Evolutionary conservation across 371 early-diverging fungal species (phyloP).

Genomic region (Apophysomyces ossiformis): DNA sequence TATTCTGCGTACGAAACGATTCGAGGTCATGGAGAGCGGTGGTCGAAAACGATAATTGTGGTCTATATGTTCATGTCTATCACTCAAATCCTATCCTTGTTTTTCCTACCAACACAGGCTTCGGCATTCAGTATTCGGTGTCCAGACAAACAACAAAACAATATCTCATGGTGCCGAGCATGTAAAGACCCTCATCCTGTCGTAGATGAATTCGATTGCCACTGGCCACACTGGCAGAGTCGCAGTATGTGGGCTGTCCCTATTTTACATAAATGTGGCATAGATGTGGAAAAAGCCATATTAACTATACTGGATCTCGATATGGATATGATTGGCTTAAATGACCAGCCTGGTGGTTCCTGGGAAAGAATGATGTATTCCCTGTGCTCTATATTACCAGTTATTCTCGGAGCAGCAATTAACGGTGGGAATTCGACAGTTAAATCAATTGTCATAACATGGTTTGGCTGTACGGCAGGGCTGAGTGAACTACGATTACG

Average conservation of each 20-base stretch:
- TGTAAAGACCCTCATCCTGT: not conserved
- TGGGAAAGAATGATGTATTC: constrained; percentile 3
- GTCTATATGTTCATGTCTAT: constrained; percentile 1
- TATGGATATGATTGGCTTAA: not conserved
- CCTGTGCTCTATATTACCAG: not conserved
- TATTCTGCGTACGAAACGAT: constrained; percentile 1
- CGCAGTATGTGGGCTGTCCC: not conserved
- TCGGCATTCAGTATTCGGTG: not conserved
- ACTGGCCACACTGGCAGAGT: not conserved
- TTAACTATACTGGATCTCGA: not conserved
- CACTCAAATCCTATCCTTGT: not conserved
- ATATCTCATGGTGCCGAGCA: not conserved
- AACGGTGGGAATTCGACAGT: not conserved
- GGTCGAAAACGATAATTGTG: not conserved
- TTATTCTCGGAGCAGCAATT: not conserved
- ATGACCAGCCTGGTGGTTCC: not conserved
- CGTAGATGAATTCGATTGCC: not conserved
- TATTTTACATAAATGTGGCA: not conserved
- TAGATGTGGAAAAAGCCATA: not conserved
- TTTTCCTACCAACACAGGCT: constrained; percentile 5
- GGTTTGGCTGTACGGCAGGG: constrained; percentile 9
- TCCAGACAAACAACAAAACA: not conserved
- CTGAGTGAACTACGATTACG: not conserved
- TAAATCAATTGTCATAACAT: not conserved
- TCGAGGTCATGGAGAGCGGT: not conserved